Evolutionary conservation across 495 filamentous ascomycete species (phyloP).

Genomic region (Neurospora sp.): DNA sequence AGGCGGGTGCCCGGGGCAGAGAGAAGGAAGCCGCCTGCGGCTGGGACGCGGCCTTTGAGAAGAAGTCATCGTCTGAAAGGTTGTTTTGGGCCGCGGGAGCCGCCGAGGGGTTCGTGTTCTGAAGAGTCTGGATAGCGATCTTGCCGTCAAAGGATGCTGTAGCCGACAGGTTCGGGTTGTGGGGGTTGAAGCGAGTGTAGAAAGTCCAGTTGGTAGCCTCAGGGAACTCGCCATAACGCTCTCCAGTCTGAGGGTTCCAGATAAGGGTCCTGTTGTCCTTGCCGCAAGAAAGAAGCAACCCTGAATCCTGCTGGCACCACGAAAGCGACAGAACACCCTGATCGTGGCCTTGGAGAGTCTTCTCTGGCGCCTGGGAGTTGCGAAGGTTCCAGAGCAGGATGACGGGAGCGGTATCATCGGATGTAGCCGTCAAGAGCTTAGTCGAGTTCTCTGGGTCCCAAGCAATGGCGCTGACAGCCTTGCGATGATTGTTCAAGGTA

Average conservation of each 20-base stretch:
- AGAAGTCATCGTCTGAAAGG: constrained; percentile 92
- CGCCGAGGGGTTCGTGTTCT: constrained; percentile 69
- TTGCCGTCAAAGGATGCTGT: constrained; percentile 96
- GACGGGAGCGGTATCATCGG: constrained; percentile 78
- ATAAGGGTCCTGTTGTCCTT: constrained; percentile 94
- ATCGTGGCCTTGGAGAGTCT: constrained; percentile 78
- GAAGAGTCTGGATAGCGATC: constrained; percentile 83
- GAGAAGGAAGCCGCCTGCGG: constrained; percentile 83
- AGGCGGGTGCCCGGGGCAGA: constrained; percentile 76
- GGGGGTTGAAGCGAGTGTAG: constrained; percentile 86
- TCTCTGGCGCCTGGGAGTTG: constrained; percentile 92
- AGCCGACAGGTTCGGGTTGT: constrained; percentile 81
- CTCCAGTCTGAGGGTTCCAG: constrained; percentile 91
- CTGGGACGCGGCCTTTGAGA: constrained; percentile 82
- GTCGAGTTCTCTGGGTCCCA: constrained; percentile 96
- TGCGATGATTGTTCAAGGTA: constrained; percentile 90
- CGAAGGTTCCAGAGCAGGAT: constrained; percentile 91
- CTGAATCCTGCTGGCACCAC: constrained; percentile 89
- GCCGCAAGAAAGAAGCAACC: constrained; percentile 85
- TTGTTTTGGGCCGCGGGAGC: constrained; percentile 43
- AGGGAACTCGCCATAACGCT: constrained; percentile 82
- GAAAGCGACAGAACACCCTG: constrained; percentile 88
- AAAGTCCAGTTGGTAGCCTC: constrained; percentile 99
- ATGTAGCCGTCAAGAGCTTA: constrained; percentile 85
- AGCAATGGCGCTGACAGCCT: constrained; percentile 87